Evolutionary conservation across 148 eudicot genomes (phyloP), one percentile per base, ranked within the genome.

Genomic region (Cornus kousa): DNA sequence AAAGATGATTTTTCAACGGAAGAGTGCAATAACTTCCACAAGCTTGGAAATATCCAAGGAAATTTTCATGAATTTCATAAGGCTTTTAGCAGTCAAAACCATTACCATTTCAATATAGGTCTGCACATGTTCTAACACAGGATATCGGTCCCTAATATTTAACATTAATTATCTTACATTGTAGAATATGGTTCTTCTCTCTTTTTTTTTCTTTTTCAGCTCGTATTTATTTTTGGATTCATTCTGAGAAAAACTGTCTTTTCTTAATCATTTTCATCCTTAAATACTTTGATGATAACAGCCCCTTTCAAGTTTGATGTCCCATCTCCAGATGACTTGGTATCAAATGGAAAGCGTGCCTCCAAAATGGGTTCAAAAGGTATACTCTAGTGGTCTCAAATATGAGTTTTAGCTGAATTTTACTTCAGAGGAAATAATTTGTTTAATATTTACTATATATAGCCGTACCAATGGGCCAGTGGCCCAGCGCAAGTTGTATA

Each of bases 221-320:
- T 55, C 23, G 39, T 78, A 40, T 35, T 35, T 70, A 75, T 64
- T 65, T 50, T 79, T 5, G 31, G n/a, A 23, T 11, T 79, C 24
- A 50, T 48, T 31, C 37, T 17, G 65, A 10, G 68, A 43, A 31
- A 17, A 35, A 35, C 37, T 22, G n/a, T 68, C 33, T 50, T 53
- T 35, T 35, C 68, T 7, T 37, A 57, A 19, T 73, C 7, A 68
- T 23, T 80, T 74, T 76, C 80, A 9, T 70, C 68, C 59, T 80
- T 78, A 40, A 11, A 50, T 76, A 59, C 85, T 48, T 32, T 84
- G 75, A 71, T 78, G 46, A 59, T 87, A 16, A 73, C 95, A 94
- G 98, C 73, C 76, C 95, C 93, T 70, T 94, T 94, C 95, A 91
- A 92, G 89, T 92, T 92, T 75, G 91, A 94, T 85, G 83, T 74